phyloP scores from a whole-genome alignment of 257 asterid species.

The Solanum chiquidenum region DNA sequence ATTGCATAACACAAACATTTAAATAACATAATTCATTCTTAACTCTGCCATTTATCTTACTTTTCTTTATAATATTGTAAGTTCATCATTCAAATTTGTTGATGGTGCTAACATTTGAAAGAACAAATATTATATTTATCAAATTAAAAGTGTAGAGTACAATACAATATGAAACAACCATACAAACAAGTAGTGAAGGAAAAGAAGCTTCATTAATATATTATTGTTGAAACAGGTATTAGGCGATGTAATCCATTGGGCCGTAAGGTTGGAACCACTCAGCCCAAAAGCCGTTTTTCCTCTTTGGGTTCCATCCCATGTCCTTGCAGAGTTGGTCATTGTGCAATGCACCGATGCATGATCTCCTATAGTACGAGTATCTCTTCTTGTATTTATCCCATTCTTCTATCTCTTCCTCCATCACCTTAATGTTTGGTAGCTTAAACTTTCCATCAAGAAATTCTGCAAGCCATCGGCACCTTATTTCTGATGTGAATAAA shows the following conservation, averaged over 20 bases:
- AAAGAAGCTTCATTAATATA: background rate
- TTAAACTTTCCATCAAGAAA: constrained; percentile 32
- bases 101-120: background rate
- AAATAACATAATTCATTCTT: no score
- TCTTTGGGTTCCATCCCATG: constrained; percentile 34
- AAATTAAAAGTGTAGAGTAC: background rate
- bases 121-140: background rate
- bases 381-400: constrained; percentile 34
- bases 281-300: constrained; percentile 27
- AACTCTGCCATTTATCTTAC: background rate
- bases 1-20: no score
- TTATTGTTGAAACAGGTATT: background rate
- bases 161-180: no score
- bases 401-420: constrained; percentile 24
- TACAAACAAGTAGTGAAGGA: background rate
- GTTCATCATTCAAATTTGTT: background rate
- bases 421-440: constrained; percentile 31
- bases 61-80: no score
- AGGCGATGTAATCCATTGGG: constrained; percentile 22
- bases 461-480: constrained; percentile 33
- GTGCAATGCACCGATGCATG: constrained; percentile 28
- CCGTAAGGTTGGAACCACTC: constrained; percentile 44
- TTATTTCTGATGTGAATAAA: constrained; percentile 16
- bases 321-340: constrained; percentile 45
- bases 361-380: constrained; percentile 20